Base-by-base conservation (phyloP, 2,329 filamentous ascomycete species). In the Colletotrichum musicola region DNA sequence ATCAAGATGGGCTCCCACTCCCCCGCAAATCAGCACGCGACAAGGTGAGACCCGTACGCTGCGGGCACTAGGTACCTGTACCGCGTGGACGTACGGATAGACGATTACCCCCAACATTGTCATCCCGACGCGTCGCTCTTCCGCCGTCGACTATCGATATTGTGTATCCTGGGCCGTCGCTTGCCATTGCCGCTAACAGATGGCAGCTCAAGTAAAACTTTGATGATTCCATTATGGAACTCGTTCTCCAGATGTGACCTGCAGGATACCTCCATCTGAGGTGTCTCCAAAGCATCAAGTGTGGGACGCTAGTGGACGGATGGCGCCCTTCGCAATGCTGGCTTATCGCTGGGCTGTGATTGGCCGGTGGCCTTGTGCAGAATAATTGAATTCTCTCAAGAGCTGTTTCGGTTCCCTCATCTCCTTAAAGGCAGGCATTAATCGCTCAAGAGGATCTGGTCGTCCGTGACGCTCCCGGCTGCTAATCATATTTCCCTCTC, bases 341-440 rank as follows among this genome's bases (percentile, higher is more conserved):
- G 72, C 76, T 78, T 78, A 78, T 78, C 77, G 74, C 68, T 59
- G 66, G 54, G 6, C 49, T 35, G 12, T 74, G 72, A 78, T 78
- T 78, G 77, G 77, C 59, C 50, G 12, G 18, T 5, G 5, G 6
- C 13, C 53, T 73, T 74, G 75, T 71, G 73, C 76, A 76, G 74
- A 76, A 78, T 78, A 78, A 78, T 78, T 76, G 73, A 68, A 73
- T 76, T 76, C 70, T 73, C 71, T 70, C 72, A 74, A 64, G 68
- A 54, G 60, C 54, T 27, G 38, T 68, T 57, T 61, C 60, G 59
- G 55, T 61, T 68, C 65, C 27, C 38, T 57, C 49, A 38, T 61
- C 42, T 68, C 68, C 56, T 70, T 68, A 70, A 70, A 64, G 60
- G 16, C 66, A 38, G 47, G 30, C 68, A 53, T 68, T 64, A 70